A percentile compares a stretch with the other conserved stretches of the same genome.
Conservation (phyloP, 495 filamentous ascomycete species). For the Daldinia concentrica region DNA sequence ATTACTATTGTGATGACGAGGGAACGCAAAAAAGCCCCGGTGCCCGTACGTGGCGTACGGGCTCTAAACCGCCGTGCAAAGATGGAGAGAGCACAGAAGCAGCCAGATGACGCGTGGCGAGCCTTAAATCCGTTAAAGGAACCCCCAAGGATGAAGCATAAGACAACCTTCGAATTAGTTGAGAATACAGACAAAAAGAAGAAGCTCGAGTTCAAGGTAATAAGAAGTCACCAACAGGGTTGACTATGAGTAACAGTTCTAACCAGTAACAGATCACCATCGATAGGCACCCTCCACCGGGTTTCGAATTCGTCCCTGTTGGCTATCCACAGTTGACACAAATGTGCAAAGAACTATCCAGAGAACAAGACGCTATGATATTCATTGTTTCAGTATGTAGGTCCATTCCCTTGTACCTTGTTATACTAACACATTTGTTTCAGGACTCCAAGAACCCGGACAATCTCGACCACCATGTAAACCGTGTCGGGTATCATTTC, state of each 20-base stretch:
- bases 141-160: conserved; percentile 57
- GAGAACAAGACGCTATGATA: conserved; percentile 71
- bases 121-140: conserved; percentile 44
- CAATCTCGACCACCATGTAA: conserved; percentile 62
- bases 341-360: conserved; percentile 81
- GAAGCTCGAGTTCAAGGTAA: conserved; percentile 62
- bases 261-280: conserved; percentile 55
- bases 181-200: conserved; percentile 67
- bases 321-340: conserved; percentile 80
- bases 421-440: conserved; percentile 13
- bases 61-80: conserved; percentile 39
- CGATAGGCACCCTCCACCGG: conserved; percentile 66
- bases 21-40: conserved; percentile 47
- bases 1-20: conserved; percentile 44
- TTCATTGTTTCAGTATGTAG: conserved; percentile 81
- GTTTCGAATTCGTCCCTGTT: conserved; percentile 84
- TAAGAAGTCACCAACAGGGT: conserved; percentile 22
- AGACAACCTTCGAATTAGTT: conserved; percentile 63
- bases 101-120: conserved; percentile 38
- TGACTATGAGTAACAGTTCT: conserved; percentile 31
- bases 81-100: conserved; percentile 35
- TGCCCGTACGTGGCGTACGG: conserved; percentile 30
- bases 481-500: conserved; percentile 84
- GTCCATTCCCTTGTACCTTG: neutral
- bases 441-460: conserved; percentile 38